These are phyloP conservation scores for Cicer judaicum DNA, from an alignment of 306 rosid genomes.

Conservation along the genomic window DNA sequence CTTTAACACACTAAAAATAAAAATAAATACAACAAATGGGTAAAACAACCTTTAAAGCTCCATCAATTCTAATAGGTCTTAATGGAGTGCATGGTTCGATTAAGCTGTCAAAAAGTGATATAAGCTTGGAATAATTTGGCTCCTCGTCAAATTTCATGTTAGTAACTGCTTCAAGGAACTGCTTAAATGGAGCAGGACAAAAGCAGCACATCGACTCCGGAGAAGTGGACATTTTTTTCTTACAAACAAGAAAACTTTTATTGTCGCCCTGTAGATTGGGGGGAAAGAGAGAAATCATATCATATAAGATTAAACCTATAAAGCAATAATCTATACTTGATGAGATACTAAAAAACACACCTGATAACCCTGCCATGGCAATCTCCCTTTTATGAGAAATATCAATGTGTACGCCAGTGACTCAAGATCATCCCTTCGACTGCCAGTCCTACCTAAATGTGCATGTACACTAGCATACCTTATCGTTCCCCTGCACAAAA, in stretches of 20 bases:
- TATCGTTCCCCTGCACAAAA: constrained; percentile 80
- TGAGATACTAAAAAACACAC: constrained; percentile 47
- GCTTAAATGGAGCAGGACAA: constrained; percentile 88
- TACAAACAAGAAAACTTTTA: constrained; percentile 93
- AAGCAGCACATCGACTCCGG: constrained; percentile 93
- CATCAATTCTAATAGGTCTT: constrained; percentile 90
- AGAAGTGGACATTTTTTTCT: constrained; percentile 91
- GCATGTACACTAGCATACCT: constrained; percentile 98
- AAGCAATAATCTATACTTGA: constrained; percentile 19
- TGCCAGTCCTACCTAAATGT: constrained; percentile 94
- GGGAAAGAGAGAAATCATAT: neutral
- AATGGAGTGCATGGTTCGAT: constrained; percentile 74
- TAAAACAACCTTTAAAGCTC: constrained; percentile 79
- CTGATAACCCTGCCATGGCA: constrained; percentile 99
- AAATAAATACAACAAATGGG: neutral
- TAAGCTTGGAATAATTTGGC: constrained; percentile 86
- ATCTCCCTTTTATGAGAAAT: constrained; percentile 90
- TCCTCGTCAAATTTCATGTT: constrained; percentile 93
- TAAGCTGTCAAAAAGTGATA: constrained; percentile 80
- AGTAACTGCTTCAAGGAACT: constrained; percentile 86
- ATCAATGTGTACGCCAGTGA: constrained; percentile 88
- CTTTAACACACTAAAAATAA: neutral
- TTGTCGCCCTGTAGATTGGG: constrained; percentile 80
- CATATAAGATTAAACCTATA: constrained; percentile 36
- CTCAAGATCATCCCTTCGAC: constrained; percentile 94